phyloP scores from a whole-genome alignment of 2,329 filamentous ascomycete species.

The Fusarium sp. region DNA sequence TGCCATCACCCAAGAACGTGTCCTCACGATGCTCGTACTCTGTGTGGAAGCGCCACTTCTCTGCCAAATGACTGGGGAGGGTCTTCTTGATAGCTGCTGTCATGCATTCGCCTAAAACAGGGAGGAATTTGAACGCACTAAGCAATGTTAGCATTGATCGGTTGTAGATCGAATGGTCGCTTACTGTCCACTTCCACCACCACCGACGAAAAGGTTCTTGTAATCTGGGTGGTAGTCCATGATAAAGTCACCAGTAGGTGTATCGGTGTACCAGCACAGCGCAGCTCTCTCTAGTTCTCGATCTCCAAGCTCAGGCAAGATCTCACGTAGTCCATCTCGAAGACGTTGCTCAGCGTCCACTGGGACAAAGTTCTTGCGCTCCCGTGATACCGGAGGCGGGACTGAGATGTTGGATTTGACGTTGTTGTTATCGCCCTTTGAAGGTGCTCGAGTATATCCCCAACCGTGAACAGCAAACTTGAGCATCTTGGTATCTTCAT shows the following conservation, averaged over 20 bases:
- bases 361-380: conserved; percentile 30
- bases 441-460: conserved; percentile 32
- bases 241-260: conserved; percentile 38
- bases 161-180: no score
- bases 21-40: conserved; percentile 24
- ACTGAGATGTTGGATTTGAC: conserved; percentile 11
- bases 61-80: conserved; percentile 6
- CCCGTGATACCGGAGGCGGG: conserved; percentile 5
- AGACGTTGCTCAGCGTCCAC: conserved; percentile 28
- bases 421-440: background rate
- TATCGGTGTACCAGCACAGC: conserved; percentile 39
- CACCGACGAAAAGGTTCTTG: conserved; percentile 32
- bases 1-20: conserved; percentile 34
- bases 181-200: conserved; percentile 38
- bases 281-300: conserved; percentile 13
- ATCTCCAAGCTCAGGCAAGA: conserved; percentile 35
- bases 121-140: conserved; percentile 39
- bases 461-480: conserved; percentile 37
- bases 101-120: conserved; percentile 30
- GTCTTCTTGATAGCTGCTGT: conserved; percentile 4
- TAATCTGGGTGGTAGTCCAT: conserved; percentile 40
- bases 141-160: no score
- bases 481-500: conserved; percentile 29
- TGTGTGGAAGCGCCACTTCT: conserved; percentile 34
- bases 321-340: conserved; percentile 19